A percentile compares a stretch with the other conserved stretches of the same genome.
phyloP scores from a whole-genome alignment of 1,284 basidiomycete species.

The Boletus hoseneyae region DNA sequence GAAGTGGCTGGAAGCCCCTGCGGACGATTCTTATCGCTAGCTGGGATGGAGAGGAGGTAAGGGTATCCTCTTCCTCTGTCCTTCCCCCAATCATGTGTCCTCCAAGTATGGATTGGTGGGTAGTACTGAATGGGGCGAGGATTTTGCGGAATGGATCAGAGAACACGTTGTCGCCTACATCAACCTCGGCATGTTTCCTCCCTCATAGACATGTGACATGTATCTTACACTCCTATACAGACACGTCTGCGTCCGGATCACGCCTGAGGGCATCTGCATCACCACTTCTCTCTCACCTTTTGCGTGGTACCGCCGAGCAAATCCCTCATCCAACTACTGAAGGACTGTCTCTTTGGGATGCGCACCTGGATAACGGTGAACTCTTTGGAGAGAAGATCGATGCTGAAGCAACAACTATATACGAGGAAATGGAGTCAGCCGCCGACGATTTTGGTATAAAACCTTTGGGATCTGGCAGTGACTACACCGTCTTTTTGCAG shows the following conservation, averaged over 20 bases:
- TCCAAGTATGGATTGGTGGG: conserved; percentile 72
- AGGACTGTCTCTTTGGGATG: conserved; percentile 49
- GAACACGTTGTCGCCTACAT: conserved; percentile 74
- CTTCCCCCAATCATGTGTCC: conserved; percentile 4
- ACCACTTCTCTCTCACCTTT: conserved; percentile 68
- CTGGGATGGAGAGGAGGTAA: conserved; percentile 78
- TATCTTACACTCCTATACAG: conserved; percentile 33
- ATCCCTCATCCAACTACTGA: conserved; percentile 51
- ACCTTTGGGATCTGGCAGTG: conserved; percentile 59
- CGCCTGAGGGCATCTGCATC: conserved; percentile 50
- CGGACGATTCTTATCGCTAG: conserved; percentile 75
- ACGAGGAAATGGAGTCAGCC: conserved; percentile 23
- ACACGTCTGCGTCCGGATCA: conserved; percentile 62
- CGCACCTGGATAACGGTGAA: conserved; percentile 41
- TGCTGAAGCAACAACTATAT: conserved; percentile 27
- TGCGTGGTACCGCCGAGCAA: conserved; percentile 55
- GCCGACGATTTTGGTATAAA: conserved; percentile 33
- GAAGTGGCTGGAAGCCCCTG: conserved; percentile 76
- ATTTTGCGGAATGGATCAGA: conserved; percentile 72
- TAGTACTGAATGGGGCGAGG: conserved; percentile 79
- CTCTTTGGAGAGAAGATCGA: conserved; percentile 36
- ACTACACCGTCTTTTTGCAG: conserved; percentile 73
- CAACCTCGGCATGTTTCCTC: conserved; percentile 56
- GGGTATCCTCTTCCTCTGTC: conserved; percentile 2
- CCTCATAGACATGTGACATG: background rate